Conservation (phyloP, 2,329 filamentous ascomycete genomes). For the Aspergillus tamarii region DNA sequence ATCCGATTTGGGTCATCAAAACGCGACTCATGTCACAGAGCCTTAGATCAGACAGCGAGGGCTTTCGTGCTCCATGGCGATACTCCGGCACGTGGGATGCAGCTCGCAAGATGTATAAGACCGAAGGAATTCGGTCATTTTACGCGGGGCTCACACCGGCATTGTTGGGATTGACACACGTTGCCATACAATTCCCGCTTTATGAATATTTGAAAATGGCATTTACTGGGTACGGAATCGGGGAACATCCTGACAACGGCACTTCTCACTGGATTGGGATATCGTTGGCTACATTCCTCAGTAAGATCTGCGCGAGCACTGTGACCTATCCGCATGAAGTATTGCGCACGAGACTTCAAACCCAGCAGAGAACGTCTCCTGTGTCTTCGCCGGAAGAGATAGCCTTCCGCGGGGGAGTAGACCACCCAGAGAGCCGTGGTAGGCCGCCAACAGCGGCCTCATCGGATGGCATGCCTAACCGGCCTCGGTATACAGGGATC, state of each 20-base stretch:
- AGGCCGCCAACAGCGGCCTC: conserved; percentile 49
- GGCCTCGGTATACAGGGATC: conserved; percentile 72
- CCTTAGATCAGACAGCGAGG: conserved; percentile 55
- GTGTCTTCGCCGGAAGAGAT: conserved; percentile 55
- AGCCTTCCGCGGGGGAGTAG: conserved; percentile 47
- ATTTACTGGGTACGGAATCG: conserved; percentile 90
- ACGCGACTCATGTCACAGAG: conserved; percentile 96
- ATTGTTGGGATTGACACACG: conserved; percentile 87
- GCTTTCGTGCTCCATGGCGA: conserved; percentile 69
- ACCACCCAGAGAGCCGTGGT: conserved; percentile 48
- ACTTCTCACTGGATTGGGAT: conserved; percentile 81
- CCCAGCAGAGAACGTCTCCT: conserved; percentile 72
- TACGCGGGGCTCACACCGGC: conserved; percentile 95
- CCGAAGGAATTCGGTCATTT: conserved; percentile 85
- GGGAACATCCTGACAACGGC: conserved; percentile 63
- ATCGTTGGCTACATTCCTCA: conserved; percentile 83
- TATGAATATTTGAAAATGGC: conserved; percentile 91
- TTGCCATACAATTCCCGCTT: conserved; percentile 94
- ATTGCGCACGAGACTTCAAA: conserved; percentile 88
- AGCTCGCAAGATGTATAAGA: conserved; percentile 91
- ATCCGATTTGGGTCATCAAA: conserved; percentile 99
- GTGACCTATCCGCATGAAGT: conserved; percentile 98
- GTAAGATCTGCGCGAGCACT: conserved; percentile 91
- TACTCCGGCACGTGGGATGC: conserved; percentile 90
- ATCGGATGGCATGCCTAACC: conserved; percentile 61